Evolutionary conservation across 176 grass and related monocot species (phyloP).

Genomic region (Typha latifolia): DNA sequence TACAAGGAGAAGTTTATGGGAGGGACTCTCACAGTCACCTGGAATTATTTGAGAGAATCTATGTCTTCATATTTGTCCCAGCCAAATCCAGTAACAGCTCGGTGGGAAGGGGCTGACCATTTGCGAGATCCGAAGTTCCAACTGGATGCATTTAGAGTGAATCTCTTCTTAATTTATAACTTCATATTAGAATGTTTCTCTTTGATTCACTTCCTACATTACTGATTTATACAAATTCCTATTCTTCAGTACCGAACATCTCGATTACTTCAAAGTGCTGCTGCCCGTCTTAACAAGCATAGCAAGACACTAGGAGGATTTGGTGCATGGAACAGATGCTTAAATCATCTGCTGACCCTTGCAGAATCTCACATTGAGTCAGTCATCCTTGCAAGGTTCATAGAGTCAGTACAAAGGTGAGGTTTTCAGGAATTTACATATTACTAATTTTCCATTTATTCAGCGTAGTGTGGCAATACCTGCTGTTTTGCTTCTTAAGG

Average conservation of each 20-base stretch:
- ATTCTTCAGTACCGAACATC: constrained; percentile 76
- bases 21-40: constrained; percentile 78
- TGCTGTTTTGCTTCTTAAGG: background rate
- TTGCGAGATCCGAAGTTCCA: constrained; percentile 92
- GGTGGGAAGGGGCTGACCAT: constrained; percentile 95
- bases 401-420: constrained; percentile 79
- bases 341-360: constrained; percentile 91
- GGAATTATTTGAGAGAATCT: constrained; percentile 96
- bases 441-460: background rate
- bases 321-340: constrained; percentile 98
- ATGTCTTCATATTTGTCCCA: constrained; percentile 85
- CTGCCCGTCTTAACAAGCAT: constrained; percentile 78
- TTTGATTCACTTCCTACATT: constrained; percentile 2
- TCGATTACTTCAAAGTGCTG: constrained; percentile 81
- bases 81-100: constrained; percentile 82
- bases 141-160: constrained; percentile 93
- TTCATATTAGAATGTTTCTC: background rate
- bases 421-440: background rate
- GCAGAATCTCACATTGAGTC: constrained; percentile 90
- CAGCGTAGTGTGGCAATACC: background rate
- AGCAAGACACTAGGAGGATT: constrained; percentile 77
- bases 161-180: background rate
- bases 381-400: constrained; percentile 84
- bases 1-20: constrained; percentile 93
- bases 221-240: constrained; percentile 13